Evolutionary conservation across 345 rosid species (phyloP).

Genomic region (Heritiera fomes): DNA sequence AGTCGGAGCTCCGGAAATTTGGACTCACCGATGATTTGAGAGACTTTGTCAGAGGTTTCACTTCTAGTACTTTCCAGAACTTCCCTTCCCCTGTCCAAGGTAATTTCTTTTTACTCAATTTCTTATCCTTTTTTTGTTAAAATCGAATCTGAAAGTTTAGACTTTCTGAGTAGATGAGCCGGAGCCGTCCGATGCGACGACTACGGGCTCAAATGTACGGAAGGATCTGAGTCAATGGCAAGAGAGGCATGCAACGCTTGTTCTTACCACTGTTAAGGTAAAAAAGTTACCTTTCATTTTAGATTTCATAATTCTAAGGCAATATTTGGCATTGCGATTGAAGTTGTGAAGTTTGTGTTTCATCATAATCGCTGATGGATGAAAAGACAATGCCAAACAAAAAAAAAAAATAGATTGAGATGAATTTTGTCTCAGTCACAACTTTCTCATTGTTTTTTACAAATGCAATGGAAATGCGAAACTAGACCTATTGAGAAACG

Average conservation of each 20-base stretch:
- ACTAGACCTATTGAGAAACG: background rate
- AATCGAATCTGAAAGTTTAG: background rate
- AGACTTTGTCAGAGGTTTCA: constrained; percentile 77
- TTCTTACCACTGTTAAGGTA: constrained; percentile 88
- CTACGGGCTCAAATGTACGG: constrained; percentile 65
- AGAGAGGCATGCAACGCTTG: constrained; percentile 92
- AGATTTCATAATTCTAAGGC: background rate
- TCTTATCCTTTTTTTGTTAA: background rate
- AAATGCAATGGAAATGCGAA: background rate
- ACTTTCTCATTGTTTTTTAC: background rate
- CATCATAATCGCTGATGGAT: background rate
- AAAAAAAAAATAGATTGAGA: background rate
- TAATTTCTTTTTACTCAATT: background rate
- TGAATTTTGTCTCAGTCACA: background rate
- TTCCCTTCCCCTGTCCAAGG: constrained; percentile 49
- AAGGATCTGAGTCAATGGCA: constrained; percentile 95
- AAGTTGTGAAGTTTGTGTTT: background rate
- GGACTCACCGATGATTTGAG: constrained; percentile 88
- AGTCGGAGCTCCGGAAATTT: constrained; percentile 57
- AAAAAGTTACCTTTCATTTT: background rate
- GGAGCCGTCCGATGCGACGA: constrained; percentile 43
- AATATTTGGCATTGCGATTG: background rate
- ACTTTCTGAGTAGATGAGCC: constrained; percentile 40
- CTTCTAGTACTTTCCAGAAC: constrained; percentile 76
- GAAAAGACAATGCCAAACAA: background rate